Evolutionary conservation across 345 rosid species (phyloP), one percentile per base, ranked within the genome.

Genomic region (Salix arbutifolia): DNA sequence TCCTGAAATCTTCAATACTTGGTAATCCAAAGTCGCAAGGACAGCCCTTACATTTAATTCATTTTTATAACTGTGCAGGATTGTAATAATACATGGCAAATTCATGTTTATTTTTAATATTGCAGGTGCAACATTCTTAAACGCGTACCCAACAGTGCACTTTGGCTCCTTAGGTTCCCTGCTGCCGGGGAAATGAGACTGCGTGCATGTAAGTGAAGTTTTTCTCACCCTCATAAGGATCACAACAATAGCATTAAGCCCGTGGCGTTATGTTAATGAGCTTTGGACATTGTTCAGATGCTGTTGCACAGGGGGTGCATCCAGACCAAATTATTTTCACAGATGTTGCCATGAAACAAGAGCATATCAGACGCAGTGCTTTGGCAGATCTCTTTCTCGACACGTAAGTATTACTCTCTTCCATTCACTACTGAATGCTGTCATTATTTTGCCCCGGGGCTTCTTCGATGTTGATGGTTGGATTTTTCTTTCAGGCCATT

Each of bases 101-200:
- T 62, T 70, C 21, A 23, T 26, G 14, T 46, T 7, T 19, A 30
- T 75, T 11, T 73, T 61, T 74, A 6, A 58, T 64, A 53, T 33
- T 65, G 18, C 61, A 96, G 99, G 99, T 96, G 98, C 88, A 96
- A 91, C 74, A 91, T 96, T 85, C 99, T 96, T 79, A 96, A 91
- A 77, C 89, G 97, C 21, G 97, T 96, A 31, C 97, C 99, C 72
- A 92, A 91, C 73, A 89, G 97, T 88, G 98, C 96, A 44, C 90
- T 96, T 65, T 96, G 99, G 99, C 99, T 96, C 67, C 97, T 96
- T 53, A 90, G 97, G 72, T 96, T 96, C 79, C 99, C 99, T 44
- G 98, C 99, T 76, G 97, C 99, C 2, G 99, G 99, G 68, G 99
- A 96, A 85, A 90, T 84, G 89, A 91, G 98, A 85, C 87, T 96